Conservation (phyloP, 1,139 yeast genomes). For the Magnusiomyces sp. region DNA sequence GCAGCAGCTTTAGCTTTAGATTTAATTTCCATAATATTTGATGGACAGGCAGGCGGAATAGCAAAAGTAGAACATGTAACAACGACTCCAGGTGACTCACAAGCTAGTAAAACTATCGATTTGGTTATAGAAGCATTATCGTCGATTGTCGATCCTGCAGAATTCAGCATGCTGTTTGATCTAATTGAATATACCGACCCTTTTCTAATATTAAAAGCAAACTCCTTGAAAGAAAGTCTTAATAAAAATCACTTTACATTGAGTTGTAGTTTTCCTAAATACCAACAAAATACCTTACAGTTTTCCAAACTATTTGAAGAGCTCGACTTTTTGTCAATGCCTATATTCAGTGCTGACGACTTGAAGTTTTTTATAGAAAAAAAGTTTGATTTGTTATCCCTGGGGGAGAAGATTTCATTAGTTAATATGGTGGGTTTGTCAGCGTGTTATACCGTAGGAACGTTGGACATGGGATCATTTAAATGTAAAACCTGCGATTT, state of each 20-base stretch:
- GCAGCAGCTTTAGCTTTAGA: conserved; percentile 12
- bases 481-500: conserved; percentile 3
- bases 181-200: background rate
- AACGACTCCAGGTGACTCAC: background rate
- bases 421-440: background rate
- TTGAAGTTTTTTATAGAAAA: background rate
- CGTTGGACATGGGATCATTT: background rate
- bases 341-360: background rate
- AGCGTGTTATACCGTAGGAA: conserved; percentile 1
- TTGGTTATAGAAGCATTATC: background rate
- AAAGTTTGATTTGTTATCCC: background rate
- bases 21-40: conserved; percentile 4
- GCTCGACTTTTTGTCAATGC: background rate
- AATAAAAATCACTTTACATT: background rate
- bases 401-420: background rate
- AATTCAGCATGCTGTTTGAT: background rate
- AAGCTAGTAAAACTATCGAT: background rate
- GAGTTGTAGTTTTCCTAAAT: background rate
- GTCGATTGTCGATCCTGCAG: background rate
- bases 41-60: background rate
- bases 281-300: background rate
- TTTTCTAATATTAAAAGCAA: background rate
- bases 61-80: background rate
- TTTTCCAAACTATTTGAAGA: background rate
- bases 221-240: background rate